These are phyloP conservation scores for Leccinum longicurvipes DNA, from an alignment of 768 basidiomycete genomes.

Conservation along the genomic window DNA sequence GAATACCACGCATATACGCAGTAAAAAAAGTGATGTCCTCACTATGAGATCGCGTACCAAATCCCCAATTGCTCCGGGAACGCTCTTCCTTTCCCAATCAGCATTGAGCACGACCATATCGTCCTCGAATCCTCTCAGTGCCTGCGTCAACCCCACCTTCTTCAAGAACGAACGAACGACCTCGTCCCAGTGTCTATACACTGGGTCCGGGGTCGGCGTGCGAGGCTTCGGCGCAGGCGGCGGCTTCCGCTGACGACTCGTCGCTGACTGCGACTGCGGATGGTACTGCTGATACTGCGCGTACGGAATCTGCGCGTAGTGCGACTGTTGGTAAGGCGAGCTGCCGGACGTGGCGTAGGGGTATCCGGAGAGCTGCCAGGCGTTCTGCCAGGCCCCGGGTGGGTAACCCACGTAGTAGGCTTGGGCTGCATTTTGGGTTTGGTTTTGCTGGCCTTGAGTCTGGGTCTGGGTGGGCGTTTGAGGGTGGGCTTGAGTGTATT, in stretches of 20 bases:
- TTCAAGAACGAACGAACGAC: constrained; percentile 52
- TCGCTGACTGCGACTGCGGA: constrained; percentile 14
- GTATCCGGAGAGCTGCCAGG: constrained; percentile 34
- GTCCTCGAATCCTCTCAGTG: constrained; percentile 59
- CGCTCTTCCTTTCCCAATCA: constrained; percentile 57
- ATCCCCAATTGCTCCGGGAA: constrained; percentile 53
- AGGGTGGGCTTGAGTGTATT: constrained; percentile 22
- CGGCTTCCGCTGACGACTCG: constrained; percentile 28
- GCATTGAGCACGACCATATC: constrained; percentile 70
- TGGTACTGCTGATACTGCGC: constrained; percentile 34
- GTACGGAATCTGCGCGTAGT: constrained; percentile 34
- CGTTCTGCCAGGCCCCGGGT: constrained; percentile 32
- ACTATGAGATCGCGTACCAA: constrained; percentile 53
- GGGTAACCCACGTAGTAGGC: constrained; percentile 34
- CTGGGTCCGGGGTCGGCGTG: constrained; percentile 39
- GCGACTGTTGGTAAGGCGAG: constrained; percentile 33
- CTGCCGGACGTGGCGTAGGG: constrained; percentile 29
- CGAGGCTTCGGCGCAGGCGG: constrained; percentile 20
- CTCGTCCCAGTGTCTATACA: constrained; percentile 60
- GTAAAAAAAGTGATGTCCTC: constrained; percentile 17
- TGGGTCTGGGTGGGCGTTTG: too few relatives aligned
- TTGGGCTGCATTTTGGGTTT: constrained; percentile 27
- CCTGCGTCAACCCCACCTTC: constrained; percentile 54
- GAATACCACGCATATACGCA: background rate
- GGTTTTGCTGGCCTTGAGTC: constrained; percentile 24